Evolutionary conservation across 75 land plant genomes (phyloP).

Genomic region (Ceratopteris richardii): DNA sequence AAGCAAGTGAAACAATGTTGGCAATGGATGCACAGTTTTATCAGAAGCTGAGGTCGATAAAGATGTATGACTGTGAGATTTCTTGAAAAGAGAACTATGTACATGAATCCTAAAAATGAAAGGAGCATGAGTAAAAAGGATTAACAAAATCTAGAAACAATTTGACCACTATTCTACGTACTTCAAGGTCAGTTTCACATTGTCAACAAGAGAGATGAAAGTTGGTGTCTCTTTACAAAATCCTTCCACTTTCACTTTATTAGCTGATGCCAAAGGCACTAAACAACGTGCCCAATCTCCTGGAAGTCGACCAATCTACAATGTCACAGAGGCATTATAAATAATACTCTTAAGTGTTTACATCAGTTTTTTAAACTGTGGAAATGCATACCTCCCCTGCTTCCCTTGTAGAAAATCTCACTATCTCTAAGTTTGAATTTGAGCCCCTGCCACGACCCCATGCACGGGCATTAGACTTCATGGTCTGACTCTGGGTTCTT

Average conservation of each 20-base stretch:
- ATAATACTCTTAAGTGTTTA: too few relatives aligned
- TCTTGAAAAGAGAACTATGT: slow-evolving; percentile 18
- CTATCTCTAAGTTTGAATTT: slow-evolving; percentile 37
- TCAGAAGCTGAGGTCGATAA: slow-evolving; percentile 22
- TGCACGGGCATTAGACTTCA: slow-evolving; percentile 1
- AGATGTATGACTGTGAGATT: slow-evolving; percentile 6
- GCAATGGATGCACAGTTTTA: slow-evolving; percentile 43
- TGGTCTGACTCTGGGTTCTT: not conserved
- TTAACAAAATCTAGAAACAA: not conserved
- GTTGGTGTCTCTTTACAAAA: slow-evolving; percentile 41
- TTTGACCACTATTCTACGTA: slow-evolving; percentile 12
- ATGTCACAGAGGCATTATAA: too few relatives aligned
- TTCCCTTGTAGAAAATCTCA: slow-evolving; percentile 61
- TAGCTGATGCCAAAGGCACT: slow-evolving; percentile 50
- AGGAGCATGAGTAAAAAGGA: not conserved
- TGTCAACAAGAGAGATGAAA: slow-evolving; percentile 46
- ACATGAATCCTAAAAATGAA: slow-evolving; percentile 15
- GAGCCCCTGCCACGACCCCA: slow-evolving; percentile 23
- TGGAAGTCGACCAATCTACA: slow-evolving; percentile 71
- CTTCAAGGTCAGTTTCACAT: slow-evolving; percentile 50
- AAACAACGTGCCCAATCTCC: slow-evolving; percentile 64
- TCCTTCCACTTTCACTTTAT: slow-evolving; percentile 45
- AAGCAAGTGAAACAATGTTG: slow-evolving; percentile 43
- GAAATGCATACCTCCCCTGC: slow-evolving; percentile 56
- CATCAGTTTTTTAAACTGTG: too few relatives aligned